Base-by-base conservation (phyloP, 345 rosid genomes). In the Hibiscus trionum region DNA sequence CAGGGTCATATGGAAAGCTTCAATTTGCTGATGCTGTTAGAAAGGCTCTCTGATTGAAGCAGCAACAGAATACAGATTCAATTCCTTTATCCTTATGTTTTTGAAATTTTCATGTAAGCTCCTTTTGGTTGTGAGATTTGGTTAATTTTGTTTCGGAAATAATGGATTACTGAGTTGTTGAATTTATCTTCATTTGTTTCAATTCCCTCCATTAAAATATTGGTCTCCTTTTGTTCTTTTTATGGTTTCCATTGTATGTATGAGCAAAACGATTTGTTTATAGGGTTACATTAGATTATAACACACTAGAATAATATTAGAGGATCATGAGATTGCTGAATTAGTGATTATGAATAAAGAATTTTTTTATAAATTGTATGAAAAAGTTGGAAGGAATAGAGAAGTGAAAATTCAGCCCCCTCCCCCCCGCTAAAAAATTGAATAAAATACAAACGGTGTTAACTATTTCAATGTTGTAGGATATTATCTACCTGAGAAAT, bases 1-100 rank as follows among this genome's bases (percentile, higher is more conserved):
- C 79, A 77, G 80, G 83, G 73, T 21, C n/a, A 11, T 16, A 44
- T 66, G 17, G 62, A 12, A 44, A 61, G 61, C 15, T 63, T 47
- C 52, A 47, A 52, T 55, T 11, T 47, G 50, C 57, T 24, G 72
- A 74, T 77, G 52, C 39, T 16, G 66, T 53, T 60, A 21, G 64
- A 71, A 50, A 35, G 39, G 12, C 37, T 31, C 19, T 56, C 59
- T 57, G 53, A 69, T 59, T 39, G 68, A 76, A 68, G 66, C 75
- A 60, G 59, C 63, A 24, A 29, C 70, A 44, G 47, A 44, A 44
- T 11, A 44, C 14, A 7, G 69, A 44, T 65, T 44, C 57, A 66
- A 14, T 46, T 46, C 21, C 33, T 15, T 66, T 15, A 39, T 7
- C 70, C 70, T 3, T 26, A 7, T 0, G 56, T 2, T 26, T 66